Evolutionary conservation across 164 flowering plant genomes (phyloP).

Genomic region (Nymphaea colorata): DNA sequence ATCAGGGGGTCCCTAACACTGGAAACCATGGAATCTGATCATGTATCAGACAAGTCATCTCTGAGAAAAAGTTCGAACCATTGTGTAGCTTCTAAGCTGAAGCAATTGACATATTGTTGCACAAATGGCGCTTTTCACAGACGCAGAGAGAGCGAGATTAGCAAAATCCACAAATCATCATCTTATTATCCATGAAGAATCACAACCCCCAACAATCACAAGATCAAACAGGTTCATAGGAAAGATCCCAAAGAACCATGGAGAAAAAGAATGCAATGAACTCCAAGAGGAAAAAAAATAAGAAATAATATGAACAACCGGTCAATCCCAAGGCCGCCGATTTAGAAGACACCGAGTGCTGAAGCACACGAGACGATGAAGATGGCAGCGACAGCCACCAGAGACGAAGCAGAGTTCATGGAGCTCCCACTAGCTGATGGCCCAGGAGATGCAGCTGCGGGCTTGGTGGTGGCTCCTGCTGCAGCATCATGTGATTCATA

Average conservation of each 20-base stretch:
- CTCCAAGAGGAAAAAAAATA: neutral
- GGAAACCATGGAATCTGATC: too few species aligned
- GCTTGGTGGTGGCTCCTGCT: neutral
- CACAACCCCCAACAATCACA: neutral
- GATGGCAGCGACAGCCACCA: neutral
- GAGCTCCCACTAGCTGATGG: neutral
- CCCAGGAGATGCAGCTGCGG: neutral
- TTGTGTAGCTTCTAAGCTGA: too few species aligned
- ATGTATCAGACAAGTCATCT: too few species aligned
- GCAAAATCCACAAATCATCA: neutral
- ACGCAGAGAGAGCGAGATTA: neutral
- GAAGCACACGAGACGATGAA: neutral
- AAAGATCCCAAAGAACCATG: neutral
- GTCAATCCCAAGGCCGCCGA: neutral
- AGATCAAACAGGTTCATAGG: neutral
- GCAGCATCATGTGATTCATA: too few species aligned
- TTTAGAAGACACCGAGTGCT: neutral
- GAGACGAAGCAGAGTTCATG: neutral
- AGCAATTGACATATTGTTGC: too few species aligned
- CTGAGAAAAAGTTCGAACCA: too few species aligned
- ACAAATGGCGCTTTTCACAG: too few species aligned
- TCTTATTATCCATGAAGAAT: neutral
- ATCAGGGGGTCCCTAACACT: too few species aligned
- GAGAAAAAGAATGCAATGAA: neutral
- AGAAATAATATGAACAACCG: neutral